A percentile compares a stretch with the other conserved stretches of the same genome.
Evolutionary conservation across 1,284 basidiomycete genomes (phyloP).

Genomic region (Irpex rosettiformis): DNA sequence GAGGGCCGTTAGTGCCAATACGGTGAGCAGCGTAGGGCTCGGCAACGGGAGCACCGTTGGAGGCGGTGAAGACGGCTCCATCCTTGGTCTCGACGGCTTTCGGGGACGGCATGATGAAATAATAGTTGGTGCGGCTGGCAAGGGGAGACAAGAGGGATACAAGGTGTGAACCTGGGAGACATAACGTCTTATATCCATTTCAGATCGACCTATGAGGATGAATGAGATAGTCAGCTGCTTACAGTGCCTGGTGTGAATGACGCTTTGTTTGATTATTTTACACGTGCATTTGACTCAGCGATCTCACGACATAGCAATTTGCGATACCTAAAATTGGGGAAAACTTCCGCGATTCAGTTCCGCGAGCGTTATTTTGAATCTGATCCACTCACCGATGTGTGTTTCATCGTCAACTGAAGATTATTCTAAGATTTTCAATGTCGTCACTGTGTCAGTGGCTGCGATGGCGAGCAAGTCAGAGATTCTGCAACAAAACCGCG

Average conservation of each 20-base stretch:
- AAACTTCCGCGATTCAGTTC: slow-evolving; percentile 13
- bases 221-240: slow-evolving; percentile 15
- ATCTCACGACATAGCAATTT: background rate
- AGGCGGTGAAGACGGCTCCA: slow-evolving; percentile 76
- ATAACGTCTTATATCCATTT: slow-evolving; percentile 10
- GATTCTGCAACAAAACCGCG: background rate
- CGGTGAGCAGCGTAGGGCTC: slow-evolving; percentile 80
- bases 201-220: slow-evolving; percentile 13
- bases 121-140: background rate
- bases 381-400: slow-evolving; percentile 2
- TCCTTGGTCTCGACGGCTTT: slow-evolving; percentile 55
- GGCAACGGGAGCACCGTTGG: slow-evolving; percentile 71
- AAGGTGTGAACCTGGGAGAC: slow-evolving; percentile 11
- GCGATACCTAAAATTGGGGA: background rate
- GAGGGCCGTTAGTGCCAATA: slow-evolving; percentile 72
- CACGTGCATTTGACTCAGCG: slow-evolving; percentile 17
- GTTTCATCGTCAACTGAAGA: background rate
- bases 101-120: slow-evolving; percentile 55
- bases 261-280: slow-evolving; percentile 6
- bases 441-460: background rate
- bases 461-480: background rate
- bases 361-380: slow-evolving; percentile 7
- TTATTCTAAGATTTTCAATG: background rate
- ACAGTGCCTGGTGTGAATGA: slow-evolving; percentile 12
- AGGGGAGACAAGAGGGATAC: slow-evolving; percentile 14